These are phyloP conservation scores for Lathyrus oleraceus DNA, from an alignment of 306 rosid species.

Conservation along the genomic window DNA sequence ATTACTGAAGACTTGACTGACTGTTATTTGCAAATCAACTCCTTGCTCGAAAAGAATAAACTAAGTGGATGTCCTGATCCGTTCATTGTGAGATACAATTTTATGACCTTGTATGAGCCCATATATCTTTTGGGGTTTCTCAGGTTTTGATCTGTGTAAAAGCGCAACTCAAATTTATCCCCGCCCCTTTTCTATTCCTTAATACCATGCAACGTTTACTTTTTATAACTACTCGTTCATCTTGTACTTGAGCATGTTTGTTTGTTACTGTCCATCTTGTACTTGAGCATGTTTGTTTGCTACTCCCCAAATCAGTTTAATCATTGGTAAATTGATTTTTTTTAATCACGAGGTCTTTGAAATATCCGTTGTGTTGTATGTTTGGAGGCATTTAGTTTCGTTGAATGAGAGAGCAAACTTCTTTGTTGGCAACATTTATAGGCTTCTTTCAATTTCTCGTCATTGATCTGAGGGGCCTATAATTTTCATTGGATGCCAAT, in stretches of 20 bases:
- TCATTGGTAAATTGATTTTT: neutral
- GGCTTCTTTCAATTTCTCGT: neutral
- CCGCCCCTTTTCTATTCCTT: neutral
- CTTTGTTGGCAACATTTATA: neutral
- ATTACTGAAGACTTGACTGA: slow-evolving; percentile 52
- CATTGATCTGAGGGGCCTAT: neutral
- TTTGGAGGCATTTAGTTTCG: neutral
- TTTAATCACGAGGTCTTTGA: no score
- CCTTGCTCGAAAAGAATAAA: slow-evolving; percentile 39
- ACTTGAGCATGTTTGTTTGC: no score
- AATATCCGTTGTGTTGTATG: neutral
- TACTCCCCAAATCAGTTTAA: neutral
- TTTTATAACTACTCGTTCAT: slow-evolving; percentile 8
- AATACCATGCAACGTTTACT: slow-evolving; percentile 38
- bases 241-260: neutral
- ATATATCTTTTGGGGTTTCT: slow-evolving; percentile 38
- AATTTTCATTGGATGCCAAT: neutral
- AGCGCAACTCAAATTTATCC: slow-evolving; percentile 28
- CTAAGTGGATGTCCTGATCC: slow-evolving; percentile 33
- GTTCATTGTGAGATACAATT: slow-evolving; percentile 37
- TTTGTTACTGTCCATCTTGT: neutral
- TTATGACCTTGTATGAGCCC: slow-evolving; percentile 43
- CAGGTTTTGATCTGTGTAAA: slow-evolving; percentile 42
- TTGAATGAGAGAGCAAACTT: neutral
- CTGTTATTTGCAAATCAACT: slow-evolving; percentile 32